Conservation (phyloP, 352 stramenopile species). For the Pythium sp. region DNA sequence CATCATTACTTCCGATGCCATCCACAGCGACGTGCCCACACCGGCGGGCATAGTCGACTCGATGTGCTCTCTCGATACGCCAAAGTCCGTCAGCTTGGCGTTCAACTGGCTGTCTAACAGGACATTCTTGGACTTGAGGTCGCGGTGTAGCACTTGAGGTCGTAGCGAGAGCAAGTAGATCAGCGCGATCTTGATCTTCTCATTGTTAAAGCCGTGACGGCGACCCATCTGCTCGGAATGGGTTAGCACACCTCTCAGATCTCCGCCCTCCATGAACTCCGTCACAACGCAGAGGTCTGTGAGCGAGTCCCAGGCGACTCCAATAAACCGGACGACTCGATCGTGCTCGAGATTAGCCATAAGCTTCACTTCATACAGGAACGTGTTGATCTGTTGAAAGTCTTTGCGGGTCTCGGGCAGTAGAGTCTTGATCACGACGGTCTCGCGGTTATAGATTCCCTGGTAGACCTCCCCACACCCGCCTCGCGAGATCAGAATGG, state of each 20-base stretch:
- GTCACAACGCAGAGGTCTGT: conserved; percentile 34
- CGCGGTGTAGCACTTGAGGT: conserved; percentile 29
- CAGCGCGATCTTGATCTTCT: conserved; percentile 31
- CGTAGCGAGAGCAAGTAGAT: conserved; percentile 29
- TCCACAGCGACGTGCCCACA: too few relatives aligned
- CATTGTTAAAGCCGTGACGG: conserved; percentile 29
- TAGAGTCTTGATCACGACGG: conserved; percentile 43
- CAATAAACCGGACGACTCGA: conserved; percentile 38
- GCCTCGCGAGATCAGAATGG: conserved; percentile 29
- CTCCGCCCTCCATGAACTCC: conserved; percentile 42
- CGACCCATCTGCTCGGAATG: conserved; percentile 24
- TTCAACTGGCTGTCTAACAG: conserved; percentile 27
- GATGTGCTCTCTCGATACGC: background rate
- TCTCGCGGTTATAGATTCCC: conserved; percentile 31
- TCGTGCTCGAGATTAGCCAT: conserved; percentile 37
- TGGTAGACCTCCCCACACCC: conserved; percentile 43
- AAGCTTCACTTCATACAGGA: conserved; percentile 46
- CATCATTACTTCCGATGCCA: too few relatives aligned
- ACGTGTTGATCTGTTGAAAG: conserved; percentile 29
- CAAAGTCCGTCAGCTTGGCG: conserved; percentile 68
- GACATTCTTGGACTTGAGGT: conserved; percentile 30
- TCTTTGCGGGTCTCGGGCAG: conserved; percentile 28
- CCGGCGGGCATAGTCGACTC: background rate
- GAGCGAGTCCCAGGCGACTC: conserved; percentile 48
- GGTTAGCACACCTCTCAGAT: conserved; percentile 35